Percentiles rank a stretch among this genome's conserved stretches.
phyloP scores from a whole-genome alignment of 441 rosid species.

The Arabidopsis lyrata region DNA sequence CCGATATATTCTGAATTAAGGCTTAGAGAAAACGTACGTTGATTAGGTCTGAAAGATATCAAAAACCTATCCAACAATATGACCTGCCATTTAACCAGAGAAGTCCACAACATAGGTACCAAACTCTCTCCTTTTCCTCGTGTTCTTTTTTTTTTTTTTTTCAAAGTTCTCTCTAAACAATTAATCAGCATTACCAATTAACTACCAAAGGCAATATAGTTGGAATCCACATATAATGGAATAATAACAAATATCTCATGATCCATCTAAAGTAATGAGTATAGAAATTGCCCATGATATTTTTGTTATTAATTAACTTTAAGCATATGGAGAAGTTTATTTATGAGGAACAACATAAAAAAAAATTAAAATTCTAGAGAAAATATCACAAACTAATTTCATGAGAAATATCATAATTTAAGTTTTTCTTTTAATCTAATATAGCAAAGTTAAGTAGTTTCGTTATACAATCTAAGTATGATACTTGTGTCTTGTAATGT shows the following conservation, averaged over 20 bases:
- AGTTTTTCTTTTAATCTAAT: no score
- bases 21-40: constrained; percentile 29
- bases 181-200: constrained; percentile 14
- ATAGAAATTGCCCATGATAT: not conserved
- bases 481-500: no score
- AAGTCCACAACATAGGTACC: constrained; percentile 45
- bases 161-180: not conserved
- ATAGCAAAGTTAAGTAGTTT: not conserved
- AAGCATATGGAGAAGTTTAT: no score
- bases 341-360: no score
- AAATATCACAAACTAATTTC: no score
- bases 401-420: no score
- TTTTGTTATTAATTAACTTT: no score
- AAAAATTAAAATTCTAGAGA: no score
- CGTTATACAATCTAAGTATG: not conserved
- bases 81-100: constrained; percentile 36
- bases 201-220: not conserved
- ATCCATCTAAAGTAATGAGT: not conserved
- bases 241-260: not conserved
- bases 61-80: constrained; percentile 38
- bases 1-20: constrained; percentile 23
- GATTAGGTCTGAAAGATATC: constrained; percentile 48
- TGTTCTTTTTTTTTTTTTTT: not conserved
- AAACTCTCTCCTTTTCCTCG: constrained; percentile 29
- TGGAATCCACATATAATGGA: not conserved